Conservation (phyloP, 1,284 basidiomycete genomes). For the Dichomitus squalens region DNA sequence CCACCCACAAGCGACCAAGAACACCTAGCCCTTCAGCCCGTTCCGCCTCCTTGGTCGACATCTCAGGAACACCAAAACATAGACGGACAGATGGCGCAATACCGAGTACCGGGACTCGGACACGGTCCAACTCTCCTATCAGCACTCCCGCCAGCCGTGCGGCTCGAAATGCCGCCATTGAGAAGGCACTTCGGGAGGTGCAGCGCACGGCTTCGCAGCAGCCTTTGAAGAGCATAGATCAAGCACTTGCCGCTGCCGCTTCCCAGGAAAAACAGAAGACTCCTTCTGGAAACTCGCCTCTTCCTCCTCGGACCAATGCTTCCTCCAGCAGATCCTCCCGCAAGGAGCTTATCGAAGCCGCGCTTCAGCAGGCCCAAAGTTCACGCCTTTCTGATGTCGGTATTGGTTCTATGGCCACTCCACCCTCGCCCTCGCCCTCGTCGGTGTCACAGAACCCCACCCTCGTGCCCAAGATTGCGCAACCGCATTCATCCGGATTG, state of each 20-base stretch:
- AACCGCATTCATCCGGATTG: not conserved
- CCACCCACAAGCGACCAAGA: conserved; percentile 7
- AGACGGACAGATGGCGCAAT: conserved; percentile 2
- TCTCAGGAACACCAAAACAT: conserved; percentile 4
- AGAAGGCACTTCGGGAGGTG: conserved; percentile 4
- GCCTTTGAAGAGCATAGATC: conserved; percentile 17
- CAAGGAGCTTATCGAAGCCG: not conserved
- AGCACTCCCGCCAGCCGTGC: conserved; percentile 5
- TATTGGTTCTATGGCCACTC: not conserved
- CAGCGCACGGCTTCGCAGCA: not conserved
- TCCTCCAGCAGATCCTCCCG: conserved; percentile 4
- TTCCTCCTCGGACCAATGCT: conserved; percentile 2
- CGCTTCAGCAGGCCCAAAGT: not conserved
- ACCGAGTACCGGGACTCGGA: not conserved
- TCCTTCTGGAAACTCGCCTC: not conserved
- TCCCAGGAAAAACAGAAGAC: conserved; percentile 7
- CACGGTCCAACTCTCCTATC: not conserved
- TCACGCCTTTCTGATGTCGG: conserved; percentile 13
- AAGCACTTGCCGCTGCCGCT: conserved; percentile 15
- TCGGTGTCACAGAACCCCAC: conserved; percentile 13
- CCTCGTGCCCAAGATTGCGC: not conserved
- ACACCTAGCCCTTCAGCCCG: conserved; percentile 9
- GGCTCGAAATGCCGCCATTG: conserved; percentile 3
- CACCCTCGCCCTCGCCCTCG: conserved; percentile 8
- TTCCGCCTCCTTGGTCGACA: not conserved